These are phyloP conservation scores for Lecanicillium sp. DNA, from an alignment of 2,329 filamentous ascomycete species.

Conservation along the genomic window DNA sequence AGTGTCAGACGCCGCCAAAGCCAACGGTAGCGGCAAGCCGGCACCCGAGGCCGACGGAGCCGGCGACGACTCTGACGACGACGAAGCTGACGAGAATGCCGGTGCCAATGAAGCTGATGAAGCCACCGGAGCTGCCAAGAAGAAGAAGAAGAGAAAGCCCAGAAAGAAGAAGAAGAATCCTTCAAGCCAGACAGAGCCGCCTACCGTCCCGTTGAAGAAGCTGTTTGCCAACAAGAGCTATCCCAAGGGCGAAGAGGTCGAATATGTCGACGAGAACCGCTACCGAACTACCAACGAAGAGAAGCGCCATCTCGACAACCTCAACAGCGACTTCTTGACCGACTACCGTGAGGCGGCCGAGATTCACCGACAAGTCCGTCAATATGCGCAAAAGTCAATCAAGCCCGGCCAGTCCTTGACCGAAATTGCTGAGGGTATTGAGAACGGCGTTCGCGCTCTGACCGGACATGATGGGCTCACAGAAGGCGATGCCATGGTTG, in stretches of 20 bases:
- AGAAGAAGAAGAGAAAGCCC: constrained; percentile 70
- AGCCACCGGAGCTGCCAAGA: constrained; percentile 28
- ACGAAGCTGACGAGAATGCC: constrained; percentile 43
- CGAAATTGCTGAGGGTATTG: constrained; percentile 81
- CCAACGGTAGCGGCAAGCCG: constrained; percentile 30
- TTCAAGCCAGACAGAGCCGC: constrained; percentile 66
- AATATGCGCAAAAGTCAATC: constrained; percentile 73
- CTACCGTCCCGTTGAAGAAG: constrained; percentile 60
- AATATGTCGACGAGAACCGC: constrained; percentile 68
- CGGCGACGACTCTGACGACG: constrained; percentile 40
- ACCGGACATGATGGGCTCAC: constrained; percentile 69
- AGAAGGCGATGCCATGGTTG: constrained; percentile 69
- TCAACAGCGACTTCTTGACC: constrained; percentile 70
- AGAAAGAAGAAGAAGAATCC: constrained; percentile 74
- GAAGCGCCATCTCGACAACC: constrained; percentile 72
- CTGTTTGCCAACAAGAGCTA: constrained; percentile 67
- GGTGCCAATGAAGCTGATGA: constrained; percentile 24
- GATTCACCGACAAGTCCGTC: constrained; percentile 78
- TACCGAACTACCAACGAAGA: constrained; percentile 76
- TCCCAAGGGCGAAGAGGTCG: constrained; percentile 68
- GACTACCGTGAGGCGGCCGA: constrained; percentile 84
- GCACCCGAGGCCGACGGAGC: constrained; percentile 30
- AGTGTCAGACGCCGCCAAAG: constrained; percentile 32
- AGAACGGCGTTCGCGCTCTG: constrained; percentile 69
- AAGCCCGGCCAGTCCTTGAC: constrained; percentile 74